Evolutionary conservation across 1,139 yeast genomes (phyloP).

Genomic region (Kurtzmaniella quercitrusa): DNA sequence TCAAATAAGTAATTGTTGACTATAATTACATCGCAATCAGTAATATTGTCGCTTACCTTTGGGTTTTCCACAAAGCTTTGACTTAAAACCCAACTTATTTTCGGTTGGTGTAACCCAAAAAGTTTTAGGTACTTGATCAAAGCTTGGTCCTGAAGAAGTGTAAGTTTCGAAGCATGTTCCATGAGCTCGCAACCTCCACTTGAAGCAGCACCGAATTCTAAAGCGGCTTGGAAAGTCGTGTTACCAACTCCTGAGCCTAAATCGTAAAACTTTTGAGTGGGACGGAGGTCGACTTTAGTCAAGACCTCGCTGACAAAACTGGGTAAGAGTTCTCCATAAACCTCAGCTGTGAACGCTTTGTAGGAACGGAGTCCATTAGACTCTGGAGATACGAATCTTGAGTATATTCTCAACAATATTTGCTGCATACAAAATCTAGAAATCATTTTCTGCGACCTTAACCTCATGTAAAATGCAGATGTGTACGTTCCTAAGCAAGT

Average conservation of each 20-base stretch:
- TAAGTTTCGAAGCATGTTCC: constrained; percentile 73
- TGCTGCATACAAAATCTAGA: constrained; percentile 66
- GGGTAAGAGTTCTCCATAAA: constrained; percentile 88
- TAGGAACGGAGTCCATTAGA: constrained; percentile 63
- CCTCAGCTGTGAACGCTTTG: constrained; percentile 85
- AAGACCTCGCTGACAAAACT: constrained; percentile 67
- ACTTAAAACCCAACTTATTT: constrained; percentile 54
- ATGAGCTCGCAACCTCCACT: constrained; percentile 91
- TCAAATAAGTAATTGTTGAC: constrained; percentile 85
- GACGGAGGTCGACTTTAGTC: constrained; percentile 54
- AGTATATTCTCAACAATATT: constrained; percentile 65
- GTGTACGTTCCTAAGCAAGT: constrained; percentile 17
- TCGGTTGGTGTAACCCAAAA: constrained; percentile 61
- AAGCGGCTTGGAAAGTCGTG: constrained; percentile 83
- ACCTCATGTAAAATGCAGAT: constrained; percentile 26
- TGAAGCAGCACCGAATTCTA: constrained; percentile 70
- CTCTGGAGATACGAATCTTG: constrained; percentile 75
- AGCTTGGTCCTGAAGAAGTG: constrained; percentile 56
- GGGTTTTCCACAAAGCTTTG: constrained; percentile 72
- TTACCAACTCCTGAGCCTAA: constrained; percentile 95
- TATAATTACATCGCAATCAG: constrained; percentile 66
- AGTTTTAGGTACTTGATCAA: constrained; percentile 53
- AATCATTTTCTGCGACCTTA: constrained; percentile 32
- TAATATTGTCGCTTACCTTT: constrained; percentile 49
- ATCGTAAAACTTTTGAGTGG: constrained; percentile 65